Evolutionary conservation across 75 land plant species (phyloP), one percentile per base, ranked within the genome.

Genomic region (Pinus tabuliformis): DNA sequence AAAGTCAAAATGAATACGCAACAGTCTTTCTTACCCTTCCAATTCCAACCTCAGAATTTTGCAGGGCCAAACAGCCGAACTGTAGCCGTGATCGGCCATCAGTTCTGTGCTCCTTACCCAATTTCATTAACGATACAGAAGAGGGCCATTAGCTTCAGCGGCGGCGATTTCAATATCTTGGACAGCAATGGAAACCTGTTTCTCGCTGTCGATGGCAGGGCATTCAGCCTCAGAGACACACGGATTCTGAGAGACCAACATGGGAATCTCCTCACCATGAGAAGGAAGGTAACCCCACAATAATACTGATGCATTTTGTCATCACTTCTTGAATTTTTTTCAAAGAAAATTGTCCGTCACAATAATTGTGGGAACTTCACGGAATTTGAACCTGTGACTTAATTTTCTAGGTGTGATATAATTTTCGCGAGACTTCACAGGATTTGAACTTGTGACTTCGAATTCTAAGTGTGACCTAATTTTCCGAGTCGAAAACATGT

Each of bases 161-260:
- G 80, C 20, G 82, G 80, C 13, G 78, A 76, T 66, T 90, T 81
- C 75, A 76, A 22, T 14, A 87, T 90, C 62, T 81, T 82, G 6
- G 89, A 87, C 76, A 22, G 78, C 71, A 79, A 81, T 60, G 89
- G 92, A 17, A 74, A 59, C 74, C n/a, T 83, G 59, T 36, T 87
- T 16, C 75, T 90, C 79, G 83, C 74, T 61, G 85, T 90, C 59
- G 66, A 77, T 21, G 89, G 87, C 57, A 56, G 33, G 1, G 2
- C 66, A 16, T 8, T 76, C 33, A 45, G 56, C 56, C 13, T 65
- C 17, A 75, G 60, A 5, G 75, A 79, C 26, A 14, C 26, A 5
- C 81, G 83, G 22, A 21, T 80, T 76, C 66, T 81, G 75, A 83
- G 56, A 13, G 82, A 81, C 49, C 74, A 62, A 3, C 20, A 54